Conservation (phyloP, 1,139 yeast genomes). For the Scheffersomyces insectosa region DNA sequence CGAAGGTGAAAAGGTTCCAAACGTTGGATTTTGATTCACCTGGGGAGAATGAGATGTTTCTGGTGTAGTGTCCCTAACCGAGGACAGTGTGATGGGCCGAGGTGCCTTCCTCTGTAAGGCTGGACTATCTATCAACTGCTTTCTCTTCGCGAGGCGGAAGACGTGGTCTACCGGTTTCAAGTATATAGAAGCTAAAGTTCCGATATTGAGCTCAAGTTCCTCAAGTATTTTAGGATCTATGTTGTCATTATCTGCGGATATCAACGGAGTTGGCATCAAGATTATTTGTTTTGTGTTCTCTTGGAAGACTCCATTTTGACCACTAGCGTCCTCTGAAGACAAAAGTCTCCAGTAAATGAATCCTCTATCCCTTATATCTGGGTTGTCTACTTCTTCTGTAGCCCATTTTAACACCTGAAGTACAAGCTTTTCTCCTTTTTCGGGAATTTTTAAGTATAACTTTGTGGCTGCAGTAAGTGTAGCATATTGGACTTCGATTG, state of each 20-base stretch:
- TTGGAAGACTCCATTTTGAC: conserved; percentile 28
- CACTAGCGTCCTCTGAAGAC: conserved; percentile 43
- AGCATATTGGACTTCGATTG: conserved; percentile 72
- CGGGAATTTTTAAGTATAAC: conserved; percentile 59
- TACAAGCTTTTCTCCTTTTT: conserved; percentile 56
- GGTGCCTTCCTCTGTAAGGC: conserved; percentile 47
- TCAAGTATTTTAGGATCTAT: conserved; percentile 71
- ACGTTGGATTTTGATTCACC: too few species aligned
- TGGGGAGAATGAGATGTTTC: too few species aligned
- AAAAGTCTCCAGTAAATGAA: conserved; percentile 83
- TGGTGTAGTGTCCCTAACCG: neutral
- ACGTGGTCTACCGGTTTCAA: conserved; percentile 80
- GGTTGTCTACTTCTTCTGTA: conserved; percentile 72
- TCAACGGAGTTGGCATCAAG: conserved; percentile 60
- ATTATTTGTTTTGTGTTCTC: conserved; percentile 55
- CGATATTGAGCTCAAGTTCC: conserved; percentile 80
- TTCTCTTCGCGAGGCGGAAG: conserved; percentile 65
- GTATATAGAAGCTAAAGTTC: conserved; percentile 80
- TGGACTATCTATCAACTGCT: conserved; percentile 57
- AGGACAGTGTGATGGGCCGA: neutral
- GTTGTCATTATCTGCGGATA: conserved; percentile 67
- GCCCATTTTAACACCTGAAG: conserved; percentile 65
- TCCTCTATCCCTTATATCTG: conserved; percentile 86
- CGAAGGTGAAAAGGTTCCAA: too few species aligned
- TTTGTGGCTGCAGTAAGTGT: conserved; percentile 75